phyloP scores from a whole-genome alignment of 2,329 filamentous ascomycete genomes.

The Rachicladosporium sp. region DNA sequence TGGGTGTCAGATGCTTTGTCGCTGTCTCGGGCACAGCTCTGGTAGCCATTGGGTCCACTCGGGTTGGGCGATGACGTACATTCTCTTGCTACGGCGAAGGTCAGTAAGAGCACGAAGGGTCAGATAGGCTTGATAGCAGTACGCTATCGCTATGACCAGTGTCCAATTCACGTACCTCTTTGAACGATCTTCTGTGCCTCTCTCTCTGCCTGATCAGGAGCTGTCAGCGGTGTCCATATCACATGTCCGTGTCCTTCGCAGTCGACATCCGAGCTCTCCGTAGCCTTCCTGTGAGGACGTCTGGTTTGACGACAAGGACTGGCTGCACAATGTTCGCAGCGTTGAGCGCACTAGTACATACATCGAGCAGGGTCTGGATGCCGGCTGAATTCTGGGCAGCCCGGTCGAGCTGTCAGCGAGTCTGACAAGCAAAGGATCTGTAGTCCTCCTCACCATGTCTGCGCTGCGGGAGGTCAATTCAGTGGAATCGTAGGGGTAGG shows the following conservation, averaged over 20 bases:
- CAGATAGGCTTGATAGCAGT: conserved; percentile 3
- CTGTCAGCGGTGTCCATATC: conserved; percentile 22
- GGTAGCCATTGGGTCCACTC: background rate
- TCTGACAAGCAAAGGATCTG: background rate
- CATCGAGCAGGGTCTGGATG: conserved; percentile 97
- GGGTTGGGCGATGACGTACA: conserved; percentile 43
- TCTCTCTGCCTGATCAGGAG: conserved; percentile 64
- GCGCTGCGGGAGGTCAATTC: too few species aligned
- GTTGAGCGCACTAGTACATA: conserved; percentile 40
- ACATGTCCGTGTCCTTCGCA: background rate
- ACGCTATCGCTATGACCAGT: background rate
- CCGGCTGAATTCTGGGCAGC: conserved; percentile 96
- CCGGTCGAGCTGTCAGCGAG: conserved; percentile 34
- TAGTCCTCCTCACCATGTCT: too few species aligned
- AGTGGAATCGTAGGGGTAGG: too few species aligned
- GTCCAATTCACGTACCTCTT: conserved; percentile 53
- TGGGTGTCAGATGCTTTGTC: conserved; percentile 8
- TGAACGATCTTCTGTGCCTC: conserved; percentile 99
- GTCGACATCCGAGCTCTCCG: background rate
- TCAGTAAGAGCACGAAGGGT: conserved; percentile 9
- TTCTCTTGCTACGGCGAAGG: conserved; percentile 56
- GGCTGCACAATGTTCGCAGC: background rate
- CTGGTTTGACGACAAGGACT: background rate
- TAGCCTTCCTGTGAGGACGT: background rate
- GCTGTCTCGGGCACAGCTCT: conserved; percentile 8